Evolutionary conservation across 352 stramenopile species (phyloP).

Genomic region (Globisporangium canariense): DNA sequence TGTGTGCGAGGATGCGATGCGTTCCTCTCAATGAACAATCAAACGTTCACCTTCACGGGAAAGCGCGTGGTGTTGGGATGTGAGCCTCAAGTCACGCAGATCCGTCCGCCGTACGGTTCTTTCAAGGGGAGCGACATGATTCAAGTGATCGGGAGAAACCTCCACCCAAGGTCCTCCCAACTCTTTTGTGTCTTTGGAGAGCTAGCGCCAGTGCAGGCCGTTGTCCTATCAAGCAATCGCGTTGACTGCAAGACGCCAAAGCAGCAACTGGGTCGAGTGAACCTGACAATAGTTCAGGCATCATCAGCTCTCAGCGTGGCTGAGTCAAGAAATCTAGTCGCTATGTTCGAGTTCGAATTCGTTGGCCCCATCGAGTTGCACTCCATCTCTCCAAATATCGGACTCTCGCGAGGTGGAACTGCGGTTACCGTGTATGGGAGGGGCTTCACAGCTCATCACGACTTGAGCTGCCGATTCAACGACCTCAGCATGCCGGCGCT

Average conservation of each 20-base stretch:
- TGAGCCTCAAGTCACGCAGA: slow-evolving; percentile 12
- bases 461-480: slow-evolving; percentile 37
- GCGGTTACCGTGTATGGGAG: slow-evolving; percentile 26
- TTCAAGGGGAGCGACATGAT: slow-evolving; percentile 29
- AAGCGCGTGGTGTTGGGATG: slow-evolving; percentile 21
- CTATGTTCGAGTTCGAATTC: slow-evolving; percentile 34
- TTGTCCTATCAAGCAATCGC: slow-evolving; percentile 8
- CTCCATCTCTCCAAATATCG: slow-evolving; percentile 17
- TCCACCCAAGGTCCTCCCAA: slow-evolving; percentile 13
- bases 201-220: neutral
- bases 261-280: slow-evolving; percentile 22
- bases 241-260: slow-evolving; percentile 27
- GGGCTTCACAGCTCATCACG: slow-evolving; percentile 30
- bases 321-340: slow-evolving; percentile 10
- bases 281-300: slow-evolving; percentile 20
- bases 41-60: slow-evolving; percentile 25
- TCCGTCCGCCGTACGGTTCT: slow-evolving; percentile 25
- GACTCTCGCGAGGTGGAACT: slow-evolving; percentile 30
- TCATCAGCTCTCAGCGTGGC: neutral
- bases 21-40: slow-evolving; percentile 44
- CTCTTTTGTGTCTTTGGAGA: slow-evolving; percentile 35
- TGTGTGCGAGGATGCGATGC: slow-evolving; percentile 23
- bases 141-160: slow-evolving; percentile 20
- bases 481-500: slow-evolving; percentile 16
- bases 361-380: slow-evolving; percentile 31